Base-by-base conservation (phyloP, 768 basidiomycete species). In the Auriscalpium vulgare region DNA sequence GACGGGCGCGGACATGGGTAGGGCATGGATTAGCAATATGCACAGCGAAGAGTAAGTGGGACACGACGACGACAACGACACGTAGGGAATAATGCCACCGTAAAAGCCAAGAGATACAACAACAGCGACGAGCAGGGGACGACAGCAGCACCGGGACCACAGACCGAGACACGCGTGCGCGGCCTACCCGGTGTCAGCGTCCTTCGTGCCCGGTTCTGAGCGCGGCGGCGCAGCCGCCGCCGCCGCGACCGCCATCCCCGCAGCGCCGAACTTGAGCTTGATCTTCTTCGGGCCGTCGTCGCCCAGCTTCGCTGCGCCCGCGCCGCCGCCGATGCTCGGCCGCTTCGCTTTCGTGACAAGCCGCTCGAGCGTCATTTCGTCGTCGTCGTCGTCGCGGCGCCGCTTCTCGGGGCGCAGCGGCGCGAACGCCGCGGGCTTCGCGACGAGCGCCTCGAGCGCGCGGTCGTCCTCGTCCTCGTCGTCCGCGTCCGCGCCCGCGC, bases 151-250 rank as follows among this genome's bases (percentile, higher is more conserved):
- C 43, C 37, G 44, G 35, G 47, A 59, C 19, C 19, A 29, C 47
- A 36, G 19, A 14, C 16, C 36, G 21, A 21, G 21, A 21, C 14
- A 38, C 38, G 7, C 50, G 13, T 1, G 4, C 50, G 13, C 9
- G 4, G 14, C 55, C 69, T 76, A 89, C 59, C 87, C 87, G 45
- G 80, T 86, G 67, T 89, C 87, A 53, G 83, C 86, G 62, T 88
- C 85, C 71, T 88, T 88, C 56, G 78, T 75, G 65, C 80, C 77
- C 58, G 77, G 69, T 77, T 83, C 78, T 82, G 87, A 81, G 66
- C 81, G 75, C 10, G 73, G 60, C 23, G 77, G 61, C 51, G 29
- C 29, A 29, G 74, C 68, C 47, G 72, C 57, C 35, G 67, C 62
- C 40, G 59, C 51, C 21, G 67, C 63, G 10, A 61, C 69, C 9